Evolutionary conservation across 805 yeast genomes (phyloP), one percentile per base, ranked within the genome.

Genomic region (Citeromyces matritensis): DNA sequence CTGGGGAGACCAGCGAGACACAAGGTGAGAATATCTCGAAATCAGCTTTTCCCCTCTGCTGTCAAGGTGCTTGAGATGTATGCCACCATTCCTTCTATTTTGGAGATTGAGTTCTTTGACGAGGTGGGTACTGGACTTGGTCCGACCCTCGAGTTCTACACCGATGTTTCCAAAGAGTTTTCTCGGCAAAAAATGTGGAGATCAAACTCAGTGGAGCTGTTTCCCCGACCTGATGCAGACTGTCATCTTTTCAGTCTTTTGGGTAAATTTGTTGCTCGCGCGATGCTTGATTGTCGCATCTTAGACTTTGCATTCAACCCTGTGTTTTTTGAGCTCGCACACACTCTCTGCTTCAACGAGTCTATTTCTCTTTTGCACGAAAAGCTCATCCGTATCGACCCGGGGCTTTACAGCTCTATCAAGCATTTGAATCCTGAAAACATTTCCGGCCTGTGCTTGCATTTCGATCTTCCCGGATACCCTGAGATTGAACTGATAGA

Each of bases 51-150:
- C 30, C 73, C 73, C 38, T 77, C 91, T 36, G 93, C 94, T 0
- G 51, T 80, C 31, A 82, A 82, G 43, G 79, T 86, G 2, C 57
- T 91, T 51, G 77, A 73, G 28, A 57, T 69, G 31, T 78, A 83
- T 48, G 94, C 91, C 0, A 55, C 80, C 0, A 65, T 76, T n/a
- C 85, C 95, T 1, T 78, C 84, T 19, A 60, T 81, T 4, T 55
- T 88, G 14, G 97, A 88, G 43, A 74, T 91, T 34, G 95, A 86
- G 48, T 88, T 80, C 44, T 72, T 65, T 39, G 85, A 78, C 40
- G 98, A 88, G 49, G 95, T 67, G 5, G 98, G 97, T n/a, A 77
- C 95, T 1, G 98, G 98, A 0, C 56, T 85, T 29, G 98, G 98
- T 0, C 98, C 98, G 3, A 88, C 98, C 0, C 59, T 86, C 39